Base-by-base conservation (phyloP, 495 filamentous ascomycete species). In the Wilcoxina mikolae region DNA sequence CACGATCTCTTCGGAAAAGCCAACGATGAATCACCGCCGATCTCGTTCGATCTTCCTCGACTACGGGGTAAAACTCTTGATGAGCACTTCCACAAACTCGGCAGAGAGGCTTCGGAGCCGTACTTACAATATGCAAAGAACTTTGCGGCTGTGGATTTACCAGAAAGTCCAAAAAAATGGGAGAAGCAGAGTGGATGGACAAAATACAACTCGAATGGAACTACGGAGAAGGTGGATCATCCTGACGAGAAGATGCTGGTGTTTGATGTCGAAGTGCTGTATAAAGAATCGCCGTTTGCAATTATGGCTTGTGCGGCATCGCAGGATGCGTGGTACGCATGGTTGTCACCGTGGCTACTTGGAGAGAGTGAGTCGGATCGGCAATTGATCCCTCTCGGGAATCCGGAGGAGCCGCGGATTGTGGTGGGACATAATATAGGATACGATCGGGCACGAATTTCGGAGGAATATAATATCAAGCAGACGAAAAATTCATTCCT, bases 191-290 rank as follows among this genome's bases (percentile, higher is more conserved):
- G 83, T 60, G 93, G 91, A 11, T 99, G 91, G 91, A 95, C 90
- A 1, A 94, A 87, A 68, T 99, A 99, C 66, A 73, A 72, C 44
- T 83, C 89, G 60, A 42, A 17, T 9, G 41, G 48, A 24, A 24
- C 22, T 0, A 23, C 54, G 22, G 44, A 33, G 12, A 7, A 4
- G 26, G 81, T 94, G 17, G 80, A 83, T 56, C 78, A 78, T 7
- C 91, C 91, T 0, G 70, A 87, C 38, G 88, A 88, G 58, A 69
- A 80, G 22, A 80, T 87, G 77, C 69, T 99, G 38, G 85, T 81
- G 26, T 99, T 99, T 65, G 91, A 99, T 68, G 91, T 87, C 11
- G 91, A 99, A 69, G 89, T 95, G 44, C 82, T 99, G 81, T 99
- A 82, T 72, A 94, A 93, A 61, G 78, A 88, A 62, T 85, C 81